Base-by-base conservation (phyloP, 345 rosid genomes). In the Geranium rotundifolium region DNA sequence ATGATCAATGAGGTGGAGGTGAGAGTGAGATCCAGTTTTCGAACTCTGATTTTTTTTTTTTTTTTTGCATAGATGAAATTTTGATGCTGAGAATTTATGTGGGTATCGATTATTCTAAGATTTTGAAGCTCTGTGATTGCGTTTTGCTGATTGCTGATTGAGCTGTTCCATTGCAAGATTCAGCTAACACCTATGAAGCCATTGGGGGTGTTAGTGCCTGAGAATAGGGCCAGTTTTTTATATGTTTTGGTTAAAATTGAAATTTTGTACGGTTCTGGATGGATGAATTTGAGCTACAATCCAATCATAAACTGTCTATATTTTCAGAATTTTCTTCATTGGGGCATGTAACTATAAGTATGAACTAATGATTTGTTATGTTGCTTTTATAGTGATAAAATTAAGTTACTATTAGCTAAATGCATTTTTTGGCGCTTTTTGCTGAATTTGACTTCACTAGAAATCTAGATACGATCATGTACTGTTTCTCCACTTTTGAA, bases 1-100 rank as follows among this genome's bases (percentile, higher is more conserved):
- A 80, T 72, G 59, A 59, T 89, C 39, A 82, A 84, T 69, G 71
- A 69, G 66, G 75, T 74, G 34, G 82, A 87, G 95, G 95, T 89
- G 65, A 83, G 73, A 63, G 95, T 89, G 65, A 83, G 73, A 63
- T 72, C 71, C 68, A 64, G 75, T 55, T 46, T 46, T 9, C 52
- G 15, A 46, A 46, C 12, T 66, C 65, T 37, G 46, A 54, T 62
- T 54, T 54, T 61, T 54, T 7, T 19, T 54, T 7, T 19, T 18
- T 1, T 16, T 9, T 27, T 3, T 57, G 52, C 27, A 13, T 54
- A 16, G 2, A 54, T 41, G 46, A 7, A 49, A 37, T 18, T 30
- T 62, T 61, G 59, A 49, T 62, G 65, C 6, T 20, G 14, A 54
- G 16, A 27, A 7, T 18, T 5, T 46, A 27, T 50, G 18, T 37